These are phyloP conservation scores for Magnusiomyces tetraspermus DNA, from an alignment of 1,139 yeast genomes.

Conservation along the genomic window DNA sequence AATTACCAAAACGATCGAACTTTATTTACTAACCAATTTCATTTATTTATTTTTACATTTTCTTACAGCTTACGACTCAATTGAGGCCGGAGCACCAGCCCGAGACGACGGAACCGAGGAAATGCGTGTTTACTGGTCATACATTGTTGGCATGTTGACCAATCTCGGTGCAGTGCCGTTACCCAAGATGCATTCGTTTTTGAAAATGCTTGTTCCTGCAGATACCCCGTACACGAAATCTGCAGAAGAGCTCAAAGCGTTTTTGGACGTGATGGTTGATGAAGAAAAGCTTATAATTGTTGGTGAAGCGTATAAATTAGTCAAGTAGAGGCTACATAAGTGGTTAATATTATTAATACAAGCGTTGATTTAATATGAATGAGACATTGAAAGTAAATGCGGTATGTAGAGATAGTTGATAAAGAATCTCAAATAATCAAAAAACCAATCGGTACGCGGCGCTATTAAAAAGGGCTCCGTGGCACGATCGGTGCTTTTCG, in stretches of 20 bases:
- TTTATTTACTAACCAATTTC: not conserved
- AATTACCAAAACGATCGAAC: not conserved
- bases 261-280: conserved; percentile 36
- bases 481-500: too few relatives aligned
- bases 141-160: conserved; percentile 46
- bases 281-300: conserved; percentile 35
- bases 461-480: too few relatives aligned
- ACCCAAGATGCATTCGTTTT: conserved; percentile 44
- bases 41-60: too few relatives aligned
- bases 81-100: not conserved
- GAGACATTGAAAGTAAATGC: not conserved
- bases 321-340: too few relatives aligned
- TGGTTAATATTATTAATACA: not conserved
- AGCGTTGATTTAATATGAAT: not conserved
- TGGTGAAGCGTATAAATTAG: conserved; percentile 28
- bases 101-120: conserved; percentile 30
- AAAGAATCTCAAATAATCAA: too few relatives aligned
- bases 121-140: conserved; percentile 40
- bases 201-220: conserved; percentile 46
- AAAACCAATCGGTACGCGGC: too few relatives aligned
- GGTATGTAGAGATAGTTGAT: too few relatives aligned
- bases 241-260: conserved; percentile 36
- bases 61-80: not conserved
- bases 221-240: conserved; percentile 40
- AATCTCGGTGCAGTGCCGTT: conserved; percentile 44